phyloP scores from a whole-genome alignment of 345 rosid genomes.

The Abelmoschus esculentus region DNA sequence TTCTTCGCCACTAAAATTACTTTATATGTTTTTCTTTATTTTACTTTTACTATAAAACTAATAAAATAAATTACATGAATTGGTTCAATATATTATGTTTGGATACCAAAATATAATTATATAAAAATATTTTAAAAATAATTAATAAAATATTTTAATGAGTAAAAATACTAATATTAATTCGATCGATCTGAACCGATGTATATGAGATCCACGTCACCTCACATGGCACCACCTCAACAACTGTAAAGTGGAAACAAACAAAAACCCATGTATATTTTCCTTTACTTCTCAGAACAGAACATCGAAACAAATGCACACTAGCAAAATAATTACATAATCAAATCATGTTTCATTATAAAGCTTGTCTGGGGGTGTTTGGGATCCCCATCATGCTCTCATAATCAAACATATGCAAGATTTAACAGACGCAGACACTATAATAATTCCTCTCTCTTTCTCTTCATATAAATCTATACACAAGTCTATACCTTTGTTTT shows the following conservation, averaged over 20 bases:
- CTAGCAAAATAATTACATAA: background rate
- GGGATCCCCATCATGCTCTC: background rate
- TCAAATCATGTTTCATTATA: background rate
- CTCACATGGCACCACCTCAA: background rate
- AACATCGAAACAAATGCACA: background rate
- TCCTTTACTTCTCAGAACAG: background rate
- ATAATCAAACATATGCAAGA: background rate
- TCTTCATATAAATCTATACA: background rate
- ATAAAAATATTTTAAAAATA: no score
- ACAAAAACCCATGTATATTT: background rate
- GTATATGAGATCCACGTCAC: background rate
- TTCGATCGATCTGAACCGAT: no score
- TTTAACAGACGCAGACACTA: background rate
- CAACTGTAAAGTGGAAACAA: slow-evolving; percentile 3
- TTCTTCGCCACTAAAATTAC: no score
- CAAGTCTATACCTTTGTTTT: background rate
- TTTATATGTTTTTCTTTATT: no score
- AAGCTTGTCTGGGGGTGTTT: background rate
- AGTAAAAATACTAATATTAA: no score
- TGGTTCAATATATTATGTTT: no score
- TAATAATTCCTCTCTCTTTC: background rate
- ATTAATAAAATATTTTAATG: no score
- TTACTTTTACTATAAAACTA: no score
- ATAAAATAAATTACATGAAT: no score
- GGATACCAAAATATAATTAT: no score